Conservation (phyloP, 2,329 filamentous ascomycete species). For the Claviceps fusiformis region DNA sequence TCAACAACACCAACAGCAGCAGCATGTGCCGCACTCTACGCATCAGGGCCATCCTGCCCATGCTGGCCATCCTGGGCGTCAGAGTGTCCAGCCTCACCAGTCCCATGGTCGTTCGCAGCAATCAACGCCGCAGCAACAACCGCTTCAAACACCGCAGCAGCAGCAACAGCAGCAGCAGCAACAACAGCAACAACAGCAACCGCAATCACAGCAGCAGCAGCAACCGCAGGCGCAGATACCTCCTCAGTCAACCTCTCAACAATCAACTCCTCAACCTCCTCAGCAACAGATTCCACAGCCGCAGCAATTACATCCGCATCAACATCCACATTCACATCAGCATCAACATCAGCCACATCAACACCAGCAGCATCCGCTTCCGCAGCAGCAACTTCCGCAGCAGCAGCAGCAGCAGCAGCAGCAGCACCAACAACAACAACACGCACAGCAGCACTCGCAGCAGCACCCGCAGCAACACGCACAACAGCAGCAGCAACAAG, state of each 20-base stretch:
- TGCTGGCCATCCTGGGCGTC: slow-evolving; percentile 13
- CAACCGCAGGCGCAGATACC: slow-evolving; percentile 4
- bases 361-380: slow-evolving; percentile 13
- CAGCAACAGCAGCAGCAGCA: slow-evolving; percentile 14
- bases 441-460: neutral
- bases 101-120: slow-evolving; percentile 15
- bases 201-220: slow-evolving; percentile 10
- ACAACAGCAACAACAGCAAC: slow-evolving; percentile 16
- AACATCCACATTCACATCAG: slow-evolving; percentile 14
- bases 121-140: slow-evolving; percentile 13
- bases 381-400: slow-evolving; percentile 4
- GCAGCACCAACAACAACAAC: slow-evolving; percentile 16
- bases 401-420: slow-evolving; percentile 15
- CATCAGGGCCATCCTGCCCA: slow-evolving; percentile 13
- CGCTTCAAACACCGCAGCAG: slow-evolving; percentile 14
- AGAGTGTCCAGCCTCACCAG: slow-evolving; percentile 12
- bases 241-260: slow-evolving; percentile 8
- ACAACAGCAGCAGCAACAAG: slow-evolving; percentile 18
- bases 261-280: slow-evolving; percentile 11
- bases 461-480: slow-evolving; percentile 6
- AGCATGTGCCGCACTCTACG: slow-evolving; percentile 12
- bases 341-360: slow-evolving; percentile 7
- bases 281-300: slow-evolving; percentile 11
- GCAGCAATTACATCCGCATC: slow-evolving; percentile 4
- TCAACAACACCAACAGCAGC: slow-evolving; percentile 12